phyloP scores from a whole-genome alignment of 306 rosid species.

The Cucurbita argyrosperma region DNA sequence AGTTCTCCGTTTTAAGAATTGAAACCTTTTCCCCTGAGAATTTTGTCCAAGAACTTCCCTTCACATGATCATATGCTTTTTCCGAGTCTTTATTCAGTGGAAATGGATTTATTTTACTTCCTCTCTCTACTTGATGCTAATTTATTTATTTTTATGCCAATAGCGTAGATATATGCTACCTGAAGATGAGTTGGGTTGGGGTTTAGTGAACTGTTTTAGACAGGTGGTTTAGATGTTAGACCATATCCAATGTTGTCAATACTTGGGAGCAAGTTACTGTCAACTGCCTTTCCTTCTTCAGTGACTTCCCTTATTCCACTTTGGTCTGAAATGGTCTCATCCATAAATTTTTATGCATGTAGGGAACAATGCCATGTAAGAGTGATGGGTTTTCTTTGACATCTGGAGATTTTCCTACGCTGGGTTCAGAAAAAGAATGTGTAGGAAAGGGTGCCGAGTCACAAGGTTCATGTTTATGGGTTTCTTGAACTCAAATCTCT shows the following conservation, averaged over 20 bases:
- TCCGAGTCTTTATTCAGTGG: background rate
- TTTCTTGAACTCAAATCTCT: background rate
- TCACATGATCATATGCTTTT: background rate
- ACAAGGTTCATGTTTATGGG: conserved; percentile 38
- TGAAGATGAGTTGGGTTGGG: too few species aligned
- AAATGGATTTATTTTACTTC: background rate
- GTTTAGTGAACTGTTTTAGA: too few species aligned
- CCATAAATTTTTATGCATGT: conserved; percentile 7
- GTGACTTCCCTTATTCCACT: background rate
- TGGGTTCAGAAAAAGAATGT: conserved; percentile 81
- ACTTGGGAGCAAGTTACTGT: background rate
- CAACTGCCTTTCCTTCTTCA: background rate
- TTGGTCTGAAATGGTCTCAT: conserved; percentile 6
- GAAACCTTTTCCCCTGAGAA: background rate
- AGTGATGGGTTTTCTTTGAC: conserved; percentile 62
- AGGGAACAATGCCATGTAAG: conserved; percentile 52
- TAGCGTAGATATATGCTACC: background rate
- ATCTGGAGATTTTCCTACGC: conserved; percentile 93
- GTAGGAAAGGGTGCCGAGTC: conserved; percentile 37
- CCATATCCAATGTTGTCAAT: background rate
- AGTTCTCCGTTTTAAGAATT: background rate
- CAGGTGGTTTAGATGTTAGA: too few species aligned
- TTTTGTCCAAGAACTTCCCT: too few species aligned
- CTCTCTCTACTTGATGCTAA: background rate
- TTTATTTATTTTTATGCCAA: background rate